Evolutionary conservation across 2,329 filamentous ascomycete genomes (phyloP), one percentile per base, ranked within the genome.

Genomic region (Ophiostoma pallidulum): DNA sequence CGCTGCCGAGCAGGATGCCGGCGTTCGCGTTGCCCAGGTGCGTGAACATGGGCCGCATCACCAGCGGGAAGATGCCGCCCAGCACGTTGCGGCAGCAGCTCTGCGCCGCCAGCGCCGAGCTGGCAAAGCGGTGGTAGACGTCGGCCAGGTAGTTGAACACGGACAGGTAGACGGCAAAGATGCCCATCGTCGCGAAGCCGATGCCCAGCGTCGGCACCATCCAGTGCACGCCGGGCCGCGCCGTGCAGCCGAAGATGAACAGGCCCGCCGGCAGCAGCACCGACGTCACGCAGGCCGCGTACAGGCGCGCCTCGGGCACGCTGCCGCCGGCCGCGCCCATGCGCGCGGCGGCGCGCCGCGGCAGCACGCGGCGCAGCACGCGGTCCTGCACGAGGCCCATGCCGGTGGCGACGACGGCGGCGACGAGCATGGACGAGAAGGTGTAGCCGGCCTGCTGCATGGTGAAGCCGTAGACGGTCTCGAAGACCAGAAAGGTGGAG

Each of bases 81-180:
- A 39, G 37, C 37, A 28, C 6, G 24, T 28, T 39, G 37, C 8
- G 3, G 8, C 9, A 39, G 22, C 10, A 12, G 3, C 19, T 39
- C 37, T 3, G 12, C n/a, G 12, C 24, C 24, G 37, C 26, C 8
- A 39, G 13, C 13, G 20, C 37, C 8, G 7, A 3, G 4, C 4
- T 7, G 3, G 13, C 20, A 4, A 39, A 20, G 22, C 22, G 12
- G 12, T 13, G 10, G 8, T 26, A 20, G 20, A 20, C 37, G 8
- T 4, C 7, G 20, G 37, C 37, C 3, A 39, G 37, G 57, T 94
- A 96, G 61, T 96, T 96, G 68, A 96, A 95, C 0, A 88, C 86
- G 3, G 89, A 83, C 1, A 96, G 74, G 60, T 94, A 94, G 31
- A 96, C 80, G 35, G 79, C 82, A 62, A 87, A 91, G 54, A 96